Percentiles rank a stretch among this genome's conserved stretches.
Evolutionary conservation across 371 early-diverging fungal genomes (phyloP).

Genomic region (Mortierella sp.): DNA sequence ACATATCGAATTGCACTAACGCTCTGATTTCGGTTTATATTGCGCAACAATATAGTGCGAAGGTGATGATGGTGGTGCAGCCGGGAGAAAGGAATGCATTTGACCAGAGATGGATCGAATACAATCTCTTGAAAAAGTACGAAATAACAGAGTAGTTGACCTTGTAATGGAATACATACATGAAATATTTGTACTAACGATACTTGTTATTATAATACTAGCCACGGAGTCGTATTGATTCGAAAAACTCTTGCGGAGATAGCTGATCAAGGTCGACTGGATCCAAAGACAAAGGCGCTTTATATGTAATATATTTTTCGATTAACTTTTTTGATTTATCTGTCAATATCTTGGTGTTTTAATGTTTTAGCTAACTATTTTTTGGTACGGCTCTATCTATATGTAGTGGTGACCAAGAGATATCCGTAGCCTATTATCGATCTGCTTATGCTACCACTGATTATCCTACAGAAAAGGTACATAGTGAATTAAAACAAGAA

Average conservation of each 20-base stretch:
- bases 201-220: slow-evolving; percentile 24
- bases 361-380: background rate
- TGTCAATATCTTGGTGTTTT: background rate
- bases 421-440: slow-evolving; percentile 93
- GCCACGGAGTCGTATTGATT: slow-evolving; percentile 73
- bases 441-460: slow-evolving; percentile 95
- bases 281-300: slow-evolving; percentile 68
- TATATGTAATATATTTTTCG: slow-evolving; percentile 63
- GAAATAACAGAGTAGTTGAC: background rate
- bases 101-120: slow-evolving; percentile 96
- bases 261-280: slow-evolving; percentile 64
- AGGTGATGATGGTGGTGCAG: slow-evolving; percentile 91
- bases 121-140: slow-evolving; percentile 81
- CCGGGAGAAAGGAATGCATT: slow-evolving; percentile 94
- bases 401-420: slow-evolving; percentile 75
- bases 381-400: background rate
- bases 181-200: background rate
- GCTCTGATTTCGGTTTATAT: background rate
- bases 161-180: no score
- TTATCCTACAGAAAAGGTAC: slow-evolving; percentile 77
- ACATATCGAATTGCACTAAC: background rate
- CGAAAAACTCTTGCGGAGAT: slow-evolving; percentile 80
- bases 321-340: background rate
- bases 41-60: slow-evolving; percentile 66
- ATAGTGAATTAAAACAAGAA: background rate